Evolutionary conservation across 306 rosid species (phyloP).

Genomic region (peach (Prunus persica)): DNA sequence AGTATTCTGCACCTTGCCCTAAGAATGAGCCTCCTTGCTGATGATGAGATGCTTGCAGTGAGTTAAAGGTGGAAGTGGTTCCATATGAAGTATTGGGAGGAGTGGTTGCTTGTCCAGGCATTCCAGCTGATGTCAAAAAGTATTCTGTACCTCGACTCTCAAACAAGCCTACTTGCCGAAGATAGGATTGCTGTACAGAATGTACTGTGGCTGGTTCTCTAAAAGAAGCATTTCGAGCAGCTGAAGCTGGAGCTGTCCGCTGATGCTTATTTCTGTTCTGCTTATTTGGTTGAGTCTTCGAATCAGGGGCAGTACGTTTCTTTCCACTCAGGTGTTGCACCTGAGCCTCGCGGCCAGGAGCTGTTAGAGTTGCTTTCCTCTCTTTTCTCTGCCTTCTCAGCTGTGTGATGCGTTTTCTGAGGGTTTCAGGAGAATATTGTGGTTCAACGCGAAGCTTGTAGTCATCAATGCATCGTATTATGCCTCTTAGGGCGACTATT

Average conservation of each 20-base stretch:
- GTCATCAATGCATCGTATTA: conserved; percentile 29
- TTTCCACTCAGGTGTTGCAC: conserved; percentile 19
- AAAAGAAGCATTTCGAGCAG: conserved; percentile 12
- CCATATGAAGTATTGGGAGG: conserved; percentile 15
- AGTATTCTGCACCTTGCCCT: conserved; percentile 28
- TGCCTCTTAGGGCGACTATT: conserved; percentile 26
- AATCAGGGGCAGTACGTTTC: conserved; percentile 17
- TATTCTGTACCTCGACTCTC: conserved; percentile 19
- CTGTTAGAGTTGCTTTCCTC: conserved; percentile 14
- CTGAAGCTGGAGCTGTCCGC: conserved; percentile 3
- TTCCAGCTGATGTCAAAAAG: conserved; percentile 7
- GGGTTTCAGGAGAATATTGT: conserved; percentile 22
- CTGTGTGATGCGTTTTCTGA: conserved; percentile 21
- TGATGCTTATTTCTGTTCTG: conserved; percentile 17
- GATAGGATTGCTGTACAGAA: conserved; percentile 15
- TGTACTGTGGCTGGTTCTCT: conserved; percentile 7
- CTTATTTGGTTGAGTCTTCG: conserved; percentile 9
- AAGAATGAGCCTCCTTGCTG: conserved; percentile 20
- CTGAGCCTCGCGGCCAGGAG: conserved; percentile 6
- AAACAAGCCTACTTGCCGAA: conserved; percentile 4
- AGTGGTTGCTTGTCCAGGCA: conserved; percentile 8
- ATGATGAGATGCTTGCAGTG: conserved; percentile 22
- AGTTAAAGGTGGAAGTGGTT: conserved; percentile 10
- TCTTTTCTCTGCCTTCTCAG: conserved; percentile 24
- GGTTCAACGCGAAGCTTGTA: conserved; percentile 31